Evolutionary conservation across 2,329 filamentous ascomycete genomes (phyloP).

Genomic region (Aphanocladium album): DNA sequence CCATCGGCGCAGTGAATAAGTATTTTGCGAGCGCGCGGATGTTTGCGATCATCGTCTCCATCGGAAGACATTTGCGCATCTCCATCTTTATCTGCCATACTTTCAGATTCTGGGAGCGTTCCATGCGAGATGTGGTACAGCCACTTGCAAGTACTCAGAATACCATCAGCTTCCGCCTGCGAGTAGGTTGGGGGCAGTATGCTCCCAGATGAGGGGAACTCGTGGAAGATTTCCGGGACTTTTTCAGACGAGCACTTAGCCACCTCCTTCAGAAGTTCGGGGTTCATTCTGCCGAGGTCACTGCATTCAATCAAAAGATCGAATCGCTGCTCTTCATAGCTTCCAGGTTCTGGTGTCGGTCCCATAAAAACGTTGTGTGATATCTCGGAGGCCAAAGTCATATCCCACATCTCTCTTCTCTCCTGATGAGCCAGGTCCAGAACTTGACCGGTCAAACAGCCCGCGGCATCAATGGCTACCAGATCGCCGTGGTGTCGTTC

Average conservation of each 20-base stretch:
- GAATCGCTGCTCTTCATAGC: constrained; percentile 57
- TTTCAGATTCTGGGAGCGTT: constrained; percentile 36
- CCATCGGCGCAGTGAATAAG: constrained; percentile 93
- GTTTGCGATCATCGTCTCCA: constrained; percentile 21
- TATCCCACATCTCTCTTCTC: constrained; percentile 83
- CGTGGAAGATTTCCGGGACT: constrained; percentile 34
- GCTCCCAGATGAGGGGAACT: constrained; percentile 93
- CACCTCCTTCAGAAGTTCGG: constrained; percentile 58
- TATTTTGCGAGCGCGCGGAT: constrained; percentile 55
- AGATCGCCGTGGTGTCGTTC: constrained; percentile 65
- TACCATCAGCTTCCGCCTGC: constrained; percentile 74
- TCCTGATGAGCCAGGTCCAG: constrained; percentile 90
- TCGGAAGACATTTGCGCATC: constrained; percentile 24
- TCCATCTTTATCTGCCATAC: constrained; percentile 15
- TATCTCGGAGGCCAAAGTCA: constrained; percentile 88
- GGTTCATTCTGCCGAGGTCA: constrained; percentile 74
- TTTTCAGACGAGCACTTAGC: constrained; percentile 49
- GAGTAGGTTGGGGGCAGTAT: constrained; percentile 81
- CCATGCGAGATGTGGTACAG: constrained; percentile 79
- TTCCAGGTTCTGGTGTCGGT: constrained; percentile 68
- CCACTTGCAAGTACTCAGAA: constrained; percentile 85
- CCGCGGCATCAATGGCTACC: constrained; percentile 68
- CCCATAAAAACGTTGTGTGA: constrained; percentile 86
- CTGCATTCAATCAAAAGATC: constrained; percentile 86
- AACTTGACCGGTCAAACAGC: constrained; percentile 68